These are phyloP conservation scores for Saturnispora mendoncae DNA, from an alignment of 805 yeast species.

Conservation along the genomic window DNA sequence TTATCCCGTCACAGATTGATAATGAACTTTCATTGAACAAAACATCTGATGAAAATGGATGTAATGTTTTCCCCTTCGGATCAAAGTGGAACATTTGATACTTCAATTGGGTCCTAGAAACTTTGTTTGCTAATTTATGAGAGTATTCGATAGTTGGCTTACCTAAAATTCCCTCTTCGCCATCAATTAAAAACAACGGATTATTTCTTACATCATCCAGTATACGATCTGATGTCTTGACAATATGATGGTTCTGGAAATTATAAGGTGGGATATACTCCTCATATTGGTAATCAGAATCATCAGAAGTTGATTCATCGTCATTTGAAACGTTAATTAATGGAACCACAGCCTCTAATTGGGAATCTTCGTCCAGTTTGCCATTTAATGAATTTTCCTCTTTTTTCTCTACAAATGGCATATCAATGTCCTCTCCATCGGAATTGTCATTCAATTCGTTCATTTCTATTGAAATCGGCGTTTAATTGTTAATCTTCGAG, in stretches of 20 bases:
- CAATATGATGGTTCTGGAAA: conserved; percentile 23
- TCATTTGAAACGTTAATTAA: not conserved
- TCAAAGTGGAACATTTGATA: conserved; percentile 16
- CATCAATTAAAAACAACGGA: conserved; percentile 26
- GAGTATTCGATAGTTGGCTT: conserved; percentile 31
- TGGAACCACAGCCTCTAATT: not conserved
- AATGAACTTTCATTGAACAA: conserved; percentile 10
- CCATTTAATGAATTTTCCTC: not conserved
- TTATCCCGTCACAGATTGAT: conserved; percentile 21
- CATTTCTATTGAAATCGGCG: not conserved
- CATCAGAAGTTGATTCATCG: not conserved
- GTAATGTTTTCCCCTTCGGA: conserved; percentile 7
- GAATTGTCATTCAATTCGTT: not conserved
- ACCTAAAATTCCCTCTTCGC: conserved; percentile 23
- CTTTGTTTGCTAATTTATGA: not conserved
- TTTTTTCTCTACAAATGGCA: not conserved
- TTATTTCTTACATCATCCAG: conserved; percentile 53
- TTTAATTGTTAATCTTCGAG: too few species aligned
- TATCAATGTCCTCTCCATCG: too few species aligned
- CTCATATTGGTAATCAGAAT: not conserved
- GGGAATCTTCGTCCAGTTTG: not conserved
- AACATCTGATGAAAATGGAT: not conserved
- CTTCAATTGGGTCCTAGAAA: conserved; percentile 5
- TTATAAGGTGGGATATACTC: conserved; percentile 8
- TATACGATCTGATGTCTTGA: conserved; percentile 61